These are phyloP conservation scores for Cutaneotrichosporon sp. DNA, from an alignment of 1,284 basidiomycete genomes.

Conservation along the genomic window DNA sequence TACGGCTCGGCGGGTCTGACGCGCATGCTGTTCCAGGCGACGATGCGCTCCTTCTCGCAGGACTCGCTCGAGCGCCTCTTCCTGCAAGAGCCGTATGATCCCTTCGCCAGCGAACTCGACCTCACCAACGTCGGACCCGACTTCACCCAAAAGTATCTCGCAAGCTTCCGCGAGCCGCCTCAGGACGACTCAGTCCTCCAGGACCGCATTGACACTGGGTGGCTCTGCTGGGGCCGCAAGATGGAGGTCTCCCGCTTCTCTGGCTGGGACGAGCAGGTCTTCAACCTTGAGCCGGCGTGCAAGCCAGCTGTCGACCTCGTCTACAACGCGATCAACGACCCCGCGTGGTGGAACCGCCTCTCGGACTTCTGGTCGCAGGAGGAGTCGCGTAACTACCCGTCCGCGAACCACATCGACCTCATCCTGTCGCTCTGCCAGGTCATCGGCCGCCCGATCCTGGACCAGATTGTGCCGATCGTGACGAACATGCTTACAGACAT, in stretches of 20 bases:
- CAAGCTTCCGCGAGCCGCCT: constrained; percentile 53
- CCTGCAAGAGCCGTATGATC: constrained; percentile 76
- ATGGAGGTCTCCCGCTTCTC: constrained; percentile 68
- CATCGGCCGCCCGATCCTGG: constrained; percentile 39
- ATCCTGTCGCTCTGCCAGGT: constrained; percentile 59
- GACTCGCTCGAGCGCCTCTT: constrained; percentile 67
- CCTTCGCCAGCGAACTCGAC: constrained; percentile 62
- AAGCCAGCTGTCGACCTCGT: constrained; percentile 65
- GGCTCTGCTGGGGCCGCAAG: constrained; percentile 75
- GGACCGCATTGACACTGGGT: constrained; percentile 82
- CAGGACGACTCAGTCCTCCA: constrained; percentile 47
- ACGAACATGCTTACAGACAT: constrained; percentile 46
- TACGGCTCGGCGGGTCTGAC: constrained; percentile 72
- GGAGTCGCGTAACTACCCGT: constrained; percentile 50
- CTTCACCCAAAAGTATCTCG: constrained; percentile 62
- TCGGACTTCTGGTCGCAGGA: constrained; percentile 52
- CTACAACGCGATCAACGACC: constrained; percentile 57
- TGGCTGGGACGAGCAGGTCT: constrained; percentile 58
- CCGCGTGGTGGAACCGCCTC: constrained; percentile 62
- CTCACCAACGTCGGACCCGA: constrained; percentile 52
- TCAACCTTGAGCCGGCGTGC: constrained; percentile 69
- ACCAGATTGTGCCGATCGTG: constrained; percentile 42
- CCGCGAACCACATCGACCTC: constrained; percentile 55
- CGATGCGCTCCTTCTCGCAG: constrained; percentile 77
- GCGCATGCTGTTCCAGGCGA: constrained; percentile 74